Percentiles rank a stretch among this genome's conserved stretches.
These are phyloP conservation scores for Neofusicoccum ribis DNA, from an alignment of 2,329 filamentous ascomycete species.

Conservation along the genomic window DNA sequence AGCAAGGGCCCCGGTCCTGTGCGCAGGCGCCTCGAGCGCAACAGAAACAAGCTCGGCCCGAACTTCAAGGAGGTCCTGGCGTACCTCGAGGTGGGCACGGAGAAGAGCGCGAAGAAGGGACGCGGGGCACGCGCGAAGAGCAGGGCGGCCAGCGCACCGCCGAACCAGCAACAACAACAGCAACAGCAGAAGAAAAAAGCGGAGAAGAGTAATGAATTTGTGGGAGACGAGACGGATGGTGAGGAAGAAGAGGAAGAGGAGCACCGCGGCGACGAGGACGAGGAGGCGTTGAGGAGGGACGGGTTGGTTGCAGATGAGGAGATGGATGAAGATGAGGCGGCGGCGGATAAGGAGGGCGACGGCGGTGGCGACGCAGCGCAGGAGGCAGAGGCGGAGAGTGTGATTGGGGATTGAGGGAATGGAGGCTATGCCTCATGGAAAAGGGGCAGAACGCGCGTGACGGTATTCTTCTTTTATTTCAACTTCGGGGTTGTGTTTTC, in stretches of 20 bases:
- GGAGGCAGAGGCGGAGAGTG: conserved; percentile 46
- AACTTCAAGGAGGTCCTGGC: conserved; percentile 85
- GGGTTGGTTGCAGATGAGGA: conserved; percentile 26
- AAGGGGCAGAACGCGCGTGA: no score
- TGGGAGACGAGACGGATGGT: conserved; percentile 42
- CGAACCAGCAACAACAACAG: conserved; percentile 1
- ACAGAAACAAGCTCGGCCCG: conserved; percentile 75
- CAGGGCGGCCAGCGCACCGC: conserved; percentile 26
- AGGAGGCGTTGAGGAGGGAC: conserved; percentile 23
- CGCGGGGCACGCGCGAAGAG: conserved; percentile 40
- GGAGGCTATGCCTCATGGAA: background rate
- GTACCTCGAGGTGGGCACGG: conserved; percentile 69
- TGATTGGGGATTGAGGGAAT: conserved; percentile 40
- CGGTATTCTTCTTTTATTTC: background rate
- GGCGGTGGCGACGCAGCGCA: conserved; percentile 37
- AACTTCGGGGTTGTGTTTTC: background rate
- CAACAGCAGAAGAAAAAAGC: conserved; percentile 27
- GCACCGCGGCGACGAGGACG: conserved; percentile 43
- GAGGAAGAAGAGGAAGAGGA: conserved; percentile 42
- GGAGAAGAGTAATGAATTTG: conserved; percentile 33
- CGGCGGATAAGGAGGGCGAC: conserved; percentile 24
- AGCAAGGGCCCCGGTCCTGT: conserved; percentile 52
- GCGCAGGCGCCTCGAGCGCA: conserved; percentile 71
- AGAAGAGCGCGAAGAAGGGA: conserved; percentile 47
- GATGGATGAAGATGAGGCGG: conserved; percentile 26